A percentile compares a stretch with the other conserved stretches of the same genome.
Evolutionary conservation across 2,329 filamentous ascomycete genomes (phyloP).

Genomic region (Phoma sp.): DNA sequence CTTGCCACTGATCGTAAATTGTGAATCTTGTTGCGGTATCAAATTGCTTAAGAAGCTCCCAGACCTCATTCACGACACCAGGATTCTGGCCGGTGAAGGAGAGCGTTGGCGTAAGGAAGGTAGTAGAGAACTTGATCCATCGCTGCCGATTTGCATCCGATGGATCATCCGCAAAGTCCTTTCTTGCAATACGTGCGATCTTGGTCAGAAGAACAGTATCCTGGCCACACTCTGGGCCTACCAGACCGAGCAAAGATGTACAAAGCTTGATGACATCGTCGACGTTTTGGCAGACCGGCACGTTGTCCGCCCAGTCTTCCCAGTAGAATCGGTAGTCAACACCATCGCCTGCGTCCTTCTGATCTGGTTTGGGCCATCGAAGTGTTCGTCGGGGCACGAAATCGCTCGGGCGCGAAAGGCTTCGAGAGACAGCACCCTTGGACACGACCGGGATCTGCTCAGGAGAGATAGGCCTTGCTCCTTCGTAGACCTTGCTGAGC

Average conservation of each 20-base stretch:
- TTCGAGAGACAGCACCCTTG: conserved; percentile 56
- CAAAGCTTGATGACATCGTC: conserved; percentile 92
- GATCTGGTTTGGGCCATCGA: conserved; percentile 85
- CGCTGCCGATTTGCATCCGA: conserved; percentile 75
- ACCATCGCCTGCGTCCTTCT: conserved; percentile 75
- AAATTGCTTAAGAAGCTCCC: conserved; percentile 80
- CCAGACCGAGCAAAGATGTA: conserved; percentile 81
- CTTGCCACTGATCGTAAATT: conserved; percentile 86
- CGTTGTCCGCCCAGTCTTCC: conserved; percentile 94
- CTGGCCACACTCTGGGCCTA: conserved; percentile 88
- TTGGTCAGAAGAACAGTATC: conserved; percentile 81
- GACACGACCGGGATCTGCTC: conserved; percentile 49
- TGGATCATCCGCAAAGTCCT: conserved; percentile 73
- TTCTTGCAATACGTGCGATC: conserved; percentile 81
- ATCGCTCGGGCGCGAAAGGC: conserved; percentile 68
- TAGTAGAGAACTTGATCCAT: conserved; percentile 85
- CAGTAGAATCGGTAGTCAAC: conserved; percentile 91
- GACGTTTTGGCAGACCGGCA: conserved; percentile 87
- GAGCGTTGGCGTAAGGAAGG: conserved; percentile 85
- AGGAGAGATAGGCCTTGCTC: conserved; percentile 57
- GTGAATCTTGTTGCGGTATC: conserved; percentile 79
- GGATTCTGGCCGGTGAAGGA: conserved; percentile 87
- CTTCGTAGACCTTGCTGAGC: conserved; percentile 75
- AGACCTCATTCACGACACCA: conserved; percentile 84
- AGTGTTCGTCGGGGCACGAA: conserved; percentile 71